Evolutionary conservation across 805 yeast genomes (phyloP), one percentile per base, ranked within the genome.

Genomic region (Cyberlindnera suaveolens): DNA sequence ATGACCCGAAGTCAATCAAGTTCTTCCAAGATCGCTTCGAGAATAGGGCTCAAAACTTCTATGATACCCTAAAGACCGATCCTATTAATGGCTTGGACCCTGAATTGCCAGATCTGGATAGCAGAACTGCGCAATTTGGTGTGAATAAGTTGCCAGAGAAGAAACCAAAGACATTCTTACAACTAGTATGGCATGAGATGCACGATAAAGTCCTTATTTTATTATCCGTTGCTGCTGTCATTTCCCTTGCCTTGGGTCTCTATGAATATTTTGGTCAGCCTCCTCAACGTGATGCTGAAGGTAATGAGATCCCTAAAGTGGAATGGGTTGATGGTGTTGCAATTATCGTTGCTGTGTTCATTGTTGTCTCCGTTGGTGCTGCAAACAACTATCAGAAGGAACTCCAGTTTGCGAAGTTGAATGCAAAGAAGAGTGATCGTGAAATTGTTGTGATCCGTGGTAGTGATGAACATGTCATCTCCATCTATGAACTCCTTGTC

Each of bases 281-380:
- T 0, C 71, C 86, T 0, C 79, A 78, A 57, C 76, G 75, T 54
- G 96, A 91, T 61, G 79, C 75, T 6, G 86, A 87, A 50, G 96
- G 96, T 23, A 71, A 78, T 18, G 70, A 78, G 17, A 62, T 80
- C 43, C 96, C 97, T 15, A 77, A 80, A 55, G 95, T 93, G 29
- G 96, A 91, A 56, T 93, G 98, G 97, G 96, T 95, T 38, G 99
- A 93, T 69, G 99, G 99, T 53, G 96, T 90, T 32, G 99, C 99
- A 34, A 93, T 93, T 59, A 77, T 93, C 53, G 84, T 84, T 4
- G 99, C 99, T 17, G 85, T 93, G 19, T 56, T 78, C 5, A 91
- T 93, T 46, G 98, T 93, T 30, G 96, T 91, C 5, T 51, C 87
- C 3, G 99, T 95, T 13, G 96, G 97, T 39, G 93, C 96, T 2